These are phyloP conservation scores for Scedosporium minutisporum DNA, from an alignment of 2,329 filamentous ascomycete genomes.

Conservation along the genomic window DNA sequence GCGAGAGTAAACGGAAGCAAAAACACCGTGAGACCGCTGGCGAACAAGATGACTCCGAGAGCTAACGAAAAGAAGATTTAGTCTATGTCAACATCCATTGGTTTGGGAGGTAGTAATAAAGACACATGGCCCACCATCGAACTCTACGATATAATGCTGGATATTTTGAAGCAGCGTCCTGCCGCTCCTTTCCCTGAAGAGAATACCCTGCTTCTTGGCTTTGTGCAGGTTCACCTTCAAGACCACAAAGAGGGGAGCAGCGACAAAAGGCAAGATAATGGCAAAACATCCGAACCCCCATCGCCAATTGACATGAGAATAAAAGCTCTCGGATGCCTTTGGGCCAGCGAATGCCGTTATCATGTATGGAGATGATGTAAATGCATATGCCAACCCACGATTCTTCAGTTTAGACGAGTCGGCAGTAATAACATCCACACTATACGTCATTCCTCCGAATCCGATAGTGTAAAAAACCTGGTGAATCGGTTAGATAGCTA, in stretches of 20 bases:
- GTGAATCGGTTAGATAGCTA: neutral
- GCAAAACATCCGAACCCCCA: constrained; percentile 48
- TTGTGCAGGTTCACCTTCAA: constrained; percentile 47
- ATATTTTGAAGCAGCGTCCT: constrained; percentile 29
- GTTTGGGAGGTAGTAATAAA: neutral
- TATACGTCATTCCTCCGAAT: constrained; percentile 49
- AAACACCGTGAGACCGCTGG: constrained; percentile 51
- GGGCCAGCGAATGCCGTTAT: constrained; percentile 30
- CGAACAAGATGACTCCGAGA: constrained; percentile 51
- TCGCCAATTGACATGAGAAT: constrained; percentile 22
- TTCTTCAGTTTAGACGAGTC: constrained; percentile 58
- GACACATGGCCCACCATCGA: constrained; percentile 29
- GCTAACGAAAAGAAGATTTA: constrained; percentile 25
- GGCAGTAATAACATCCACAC: constrained; percentile 54
- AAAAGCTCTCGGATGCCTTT: constrained; percentile 21
- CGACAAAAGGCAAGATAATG: constrained; percentile 52
- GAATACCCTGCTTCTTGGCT: constrained; percentile 42
- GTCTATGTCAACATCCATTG: neutral
- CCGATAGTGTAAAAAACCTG: constrained; percentile 59
- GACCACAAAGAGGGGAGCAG: constrained; percentile 50
- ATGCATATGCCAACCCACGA: constrained; percentile 47
- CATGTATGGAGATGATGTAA: constrained; percentile 25
- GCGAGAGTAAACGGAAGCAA: constrained; percentile 57
- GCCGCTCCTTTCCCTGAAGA: constrained; percentile 21
- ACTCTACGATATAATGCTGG: constrained; percentile 39